These are phyloP conservation scores for Ascoidea asiatica DNA, from an alignment of 805 yeast genomes.

Conservation along the genomic window DNA sequence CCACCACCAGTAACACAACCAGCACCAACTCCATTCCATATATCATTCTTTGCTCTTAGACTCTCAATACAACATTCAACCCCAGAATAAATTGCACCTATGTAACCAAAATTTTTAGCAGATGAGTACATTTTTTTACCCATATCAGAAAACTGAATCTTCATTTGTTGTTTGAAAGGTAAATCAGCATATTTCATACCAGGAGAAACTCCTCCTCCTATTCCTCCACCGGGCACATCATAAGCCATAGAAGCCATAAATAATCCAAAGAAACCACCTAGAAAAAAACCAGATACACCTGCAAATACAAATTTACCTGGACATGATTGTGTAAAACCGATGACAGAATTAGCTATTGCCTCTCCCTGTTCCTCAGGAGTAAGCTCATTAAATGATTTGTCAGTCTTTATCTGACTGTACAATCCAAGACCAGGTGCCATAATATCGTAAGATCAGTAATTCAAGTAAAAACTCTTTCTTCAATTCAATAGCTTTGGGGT, in stretches of 20 bases:
- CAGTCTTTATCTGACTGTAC: conserved; percentile 12
- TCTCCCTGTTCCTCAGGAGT: conserved; percentile 89
- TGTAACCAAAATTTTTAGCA: conserved; percentile 89
- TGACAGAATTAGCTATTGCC: conserved; percentile 73
- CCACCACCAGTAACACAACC: conserved; percentile 98
- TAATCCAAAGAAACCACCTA: conserved; percentile 92
- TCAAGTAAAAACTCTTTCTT: no score
- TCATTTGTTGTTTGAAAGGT: conserved; percentile 89
- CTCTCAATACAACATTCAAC: conserved; percentile 87
- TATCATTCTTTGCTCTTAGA: conserved; percentile 77
- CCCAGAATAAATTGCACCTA: conserved; percentile 84
- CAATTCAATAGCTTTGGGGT: no score
- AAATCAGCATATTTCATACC: conserved; percentile 57
- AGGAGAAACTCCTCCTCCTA: conserved; percentile 34
- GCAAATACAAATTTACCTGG: conserved; percentile 89
- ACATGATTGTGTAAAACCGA: conserved; percentile 79
- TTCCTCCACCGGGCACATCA: conserved; percentile 51
- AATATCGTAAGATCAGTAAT: no score
- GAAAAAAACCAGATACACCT: conserved; percentile 86
- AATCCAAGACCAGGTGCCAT: neutral
- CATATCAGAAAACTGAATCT: conserved; percentile 84
- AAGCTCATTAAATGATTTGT: conserved; percentile 52
- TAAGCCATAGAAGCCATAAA: conserved; percentile 66
- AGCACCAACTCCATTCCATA: conserved; percentile 82
- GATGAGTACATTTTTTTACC: conserved; percentile 75